Evolutionary conservation across 2,329 filamentous ascomycete genomes (phyloP).

Genomic region (Talaromyces atroroseus): DNA sequence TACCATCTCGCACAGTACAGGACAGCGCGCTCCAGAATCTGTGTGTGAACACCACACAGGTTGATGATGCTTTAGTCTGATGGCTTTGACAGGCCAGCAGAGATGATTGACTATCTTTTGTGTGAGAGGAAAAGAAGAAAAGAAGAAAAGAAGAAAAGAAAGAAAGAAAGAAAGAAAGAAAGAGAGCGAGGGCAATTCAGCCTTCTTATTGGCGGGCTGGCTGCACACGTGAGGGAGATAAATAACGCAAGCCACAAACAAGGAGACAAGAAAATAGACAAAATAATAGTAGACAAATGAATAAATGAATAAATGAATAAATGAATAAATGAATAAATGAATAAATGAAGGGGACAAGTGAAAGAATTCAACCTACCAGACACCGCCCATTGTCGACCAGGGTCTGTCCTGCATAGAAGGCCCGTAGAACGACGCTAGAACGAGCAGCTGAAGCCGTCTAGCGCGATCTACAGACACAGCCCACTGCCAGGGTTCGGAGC

Average conservation of each 20-base stretch:
- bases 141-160: neutral
- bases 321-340: neutral
- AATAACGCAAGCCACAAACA: neutral
- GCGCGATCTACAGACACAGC: neutral
- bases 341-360: no score
- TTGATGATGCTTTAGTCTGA: no score
- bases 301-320: neutral
- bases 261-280: neutral
- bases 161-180: neutral
- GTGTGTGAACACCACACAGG: no score
- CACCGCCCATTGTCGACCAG: neutral
- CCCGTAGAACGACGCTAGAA: slow-evolving; percentile 13
- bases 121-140: neutral
- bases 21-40: neutral
- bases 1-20: neutral
- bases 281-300: no score
- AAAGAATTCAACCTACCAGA: no score
- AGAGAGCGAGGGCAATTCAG: neutral
- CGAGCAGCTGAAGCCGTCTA: neutral
- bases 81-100: no score
- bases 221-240: neutral
- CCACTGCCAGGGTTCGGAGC: neutral
- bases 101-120: no score
- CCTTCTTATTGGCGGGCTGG: neutral
- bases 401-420: slow-evolving; percentile 8